These are phyloP conservation scores for Penicillium sumatraense DNA, from an alignment of 2,329 filamentous ascomycete genomes.

Conservation along the genomic window DNA sequence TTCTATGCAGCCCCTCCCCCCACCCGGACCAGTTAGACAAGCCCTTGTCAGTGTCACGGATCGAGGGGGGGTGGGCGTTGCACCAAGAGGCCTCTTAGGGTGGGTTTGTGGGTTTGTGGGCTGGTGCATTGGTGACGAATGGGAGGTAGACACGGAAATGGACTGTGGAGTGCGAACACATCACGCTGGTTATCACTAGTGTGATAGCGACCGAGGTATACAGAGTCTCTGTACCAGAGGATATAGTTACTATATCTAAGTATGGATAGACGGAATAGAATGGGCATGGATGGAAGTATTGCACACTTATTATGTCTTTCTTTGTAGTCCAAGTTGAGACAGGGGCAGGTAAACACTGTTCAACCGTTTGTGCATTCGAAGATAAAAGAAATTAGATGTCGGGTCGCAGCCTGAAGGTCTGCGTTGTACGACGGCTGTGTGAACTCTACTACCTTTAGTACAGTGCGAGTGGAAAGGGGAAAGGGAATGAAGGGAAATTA, in stretches of 20 bases:
- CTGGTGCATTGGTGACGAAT: constrained; percentile 21
- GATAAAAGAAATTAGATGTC: background rate
- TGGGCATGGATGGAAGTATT: background rate
- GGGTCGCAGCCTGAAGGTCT: background rate
- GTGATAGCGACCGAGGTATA: no score
- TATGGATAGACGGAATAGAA: background rate
- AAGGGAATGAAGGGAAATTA: background rate
- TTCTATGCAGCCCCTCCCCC: background rate
- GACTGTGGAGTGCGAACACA: no score
- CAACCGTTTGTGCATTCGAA: background rate
- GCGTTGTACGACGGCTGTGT: background rate
- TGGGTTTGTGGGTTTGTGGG: background rate
- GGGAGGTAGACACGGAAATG: constrained; percentile 11
- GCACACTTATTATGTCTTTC: no score
- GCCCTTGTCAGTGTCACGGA: background rate
- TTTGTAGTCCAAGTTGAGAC: no score
- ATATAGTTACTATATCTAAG: no score
- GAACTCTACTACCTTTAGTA: background rate
- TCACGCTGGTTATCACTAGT: background rate
- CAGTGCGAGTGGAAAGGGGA: background rate
- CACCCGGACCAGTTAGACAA: background rate
- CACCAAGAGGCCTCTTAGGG: background rate
- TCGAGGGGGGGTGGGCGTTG: background rate
- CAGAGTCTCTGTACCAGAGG: no score
- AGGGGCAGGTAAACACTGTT: no score